Percentiles rank a stretch among this genome's conserved stretches.
These are phyloP conservation scores for Trichoderma erinaceum DNA, from an alignment of 495 filamentous ascomycete species.

Conservation along the genomic window DNA sequence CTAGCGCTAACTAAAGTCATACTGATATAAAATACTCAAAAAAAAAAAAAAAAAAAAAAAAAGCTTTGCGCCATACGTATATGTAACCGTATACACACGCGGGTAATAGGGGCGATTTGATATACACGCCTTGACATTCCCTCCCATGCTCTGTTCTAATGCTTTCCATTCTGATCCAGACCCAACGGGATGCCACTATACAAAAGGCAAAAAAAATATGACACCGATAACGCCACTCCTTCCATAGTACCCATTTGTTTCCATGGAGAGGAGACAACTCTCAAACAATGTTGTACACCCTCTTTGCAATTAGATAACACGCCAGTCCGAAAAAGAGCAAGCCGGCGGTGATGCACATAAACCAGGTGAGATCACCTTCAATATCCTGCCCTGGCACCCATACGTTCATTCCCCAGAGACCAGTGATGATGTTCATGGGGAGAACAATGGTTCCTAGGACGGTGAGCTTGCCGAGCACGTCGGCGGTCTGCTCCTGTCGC, in stretches of 20 bases:
- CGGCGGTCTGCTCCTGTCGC: conserved; percentile 89
- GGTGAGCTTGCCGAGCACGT: conserved; percentile 89
- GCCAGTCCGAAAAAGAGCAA: conserved; percentile 69
- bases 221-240: background rate
- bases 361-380: conserved; percentile 51
- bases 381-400: conserved; percentile 81
- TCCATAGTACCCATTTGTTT: background rate
- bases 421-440: conserved; percentile 97
- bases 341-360: conserved; percentile 63
- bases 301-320: conserved; percentile 79
- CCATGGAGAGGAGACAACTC: background rate
- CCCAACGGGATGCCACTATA: background rate
- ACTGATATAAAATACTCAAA: background rate
- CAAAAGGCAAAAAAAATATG: background rate
- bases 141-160: background rate
- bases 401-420: conserved; percentile 99
- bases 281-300: conserved; percentile 52
- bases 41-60: too few species aligned
- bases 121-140: background rate
- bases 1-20: background rate
- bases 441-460: conserved; percentile 95
- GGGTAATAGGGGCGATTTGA: background rate
- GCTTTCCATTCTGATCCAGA: background rate
- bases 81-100: background rate
- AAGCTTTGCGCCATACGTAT: background rate